Evolutionary conservation across 495 filamentous ascomycete genomes (phyloP), one percentile per base, ranked within the genome.

Genomic region (Mycothermus thermophilus): DNA sequence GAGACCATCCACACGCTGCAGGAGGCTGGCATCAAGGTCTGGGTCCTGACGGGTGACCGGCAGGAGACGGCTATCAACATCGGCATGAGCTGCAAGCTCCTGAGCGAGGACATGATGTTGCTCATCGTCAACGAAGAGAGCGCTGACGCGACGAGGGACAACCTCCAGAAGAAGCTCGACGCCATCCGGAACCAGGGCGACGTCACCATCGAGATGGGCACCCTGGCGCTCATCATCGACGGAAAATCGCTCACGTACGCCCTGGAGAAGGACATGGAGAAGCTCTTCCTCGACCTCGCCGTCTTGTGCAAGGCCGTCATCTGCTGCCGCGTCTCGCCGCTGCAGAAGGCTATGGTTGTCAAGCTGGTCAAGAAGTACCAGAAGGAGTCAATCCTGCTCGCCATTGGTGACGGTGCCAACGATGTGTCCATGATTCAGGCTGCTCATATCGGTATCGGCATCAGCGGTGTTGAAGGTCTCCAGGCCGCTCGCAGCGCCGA

Each of bases 1-100:
- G 92, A 99, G 54, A 99, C 92, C 2, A 99, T 99, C 42, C 85
- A 96, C 58, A 95, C 88, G 0, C 71, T 99, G 8, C 92, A 99
- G 52, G 81, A 83, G 37, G 92, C 92, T 14, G 90, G 90, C 19
- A 96, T 99, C 58, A 99, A 99, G 62, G 76, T 99, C 29, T 99
- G 92, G 90, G 92, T 99, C 14, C 60, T 99, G 54, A 99, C 92
- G 25, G 92, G 92, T 48, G 92, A 99, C 64, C 71, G 92, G 49
- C 92, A 99, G 54, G 92, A 99, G 54, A 99, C 92, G 30, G 92
- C 92, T 32, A 99, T 99, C 64, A 99, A 99, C 51, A 99, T 99
- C 48, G 92, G 92, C 38, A 99, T 99, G 92, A 93, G 84, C 49
- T 99, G 92, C 60, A 96, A 95, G 63, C 69, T 99, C 16, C 85